Evolutionary conservation across 352 stramenopile genomes (phyloP).

Genomic region (Globisporangium yorkense): DNA sequence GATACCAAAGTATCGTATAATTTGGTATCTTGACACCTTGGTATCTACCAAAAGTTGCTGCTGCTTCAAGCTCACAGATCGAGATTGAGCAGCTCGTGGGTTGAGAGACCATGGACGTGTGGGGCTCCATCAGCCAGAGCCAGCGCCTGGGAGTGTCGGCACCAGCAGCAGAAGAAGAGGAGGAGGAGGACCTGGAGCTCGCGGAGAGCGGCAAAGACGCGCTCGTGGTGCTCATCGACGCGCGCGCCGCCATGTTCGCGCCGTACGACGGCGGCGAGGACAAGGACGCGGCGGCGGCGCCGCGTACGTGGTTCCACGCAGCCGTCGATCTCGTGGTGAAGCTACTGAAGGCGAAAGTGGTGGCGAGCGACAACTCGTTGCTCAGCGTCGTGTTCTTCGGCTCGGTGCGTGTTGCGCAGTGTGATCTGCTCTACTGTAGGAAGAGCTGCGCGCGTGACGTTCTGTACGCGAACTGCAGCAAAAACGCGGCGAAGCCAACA

Average conservation of each 20-base stretch:
- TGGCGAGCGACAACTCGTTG: constrained; percentile 76
- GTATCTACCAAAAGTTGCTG: neutral
- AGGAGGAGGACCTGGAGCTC: constrained; percentile 59
- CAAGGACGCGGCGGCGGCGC: constrained; percentile 10
- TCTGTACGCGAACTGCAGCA: constrained; percentile 20
- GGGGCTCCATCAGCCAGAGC: constrained; percentile 16
- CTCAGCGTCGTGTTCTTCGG: constrained; percentile 76
- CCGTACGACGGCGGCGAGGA: constrained; percentile 18
- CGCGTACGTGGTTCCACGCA: constrained; percentile 67
- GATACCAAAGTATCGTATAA: neutral
- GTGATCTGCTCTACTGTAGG: too few species aligned
- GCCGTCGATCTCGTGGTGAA: constrained; percentile 61
- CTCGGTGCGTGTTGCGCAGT: constrained; percentile 28
- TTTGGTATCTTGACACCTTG: neutral
- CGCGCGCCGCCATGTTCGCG: constrained; percentile 59
- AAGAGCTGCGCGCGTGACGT: too few species aligned
- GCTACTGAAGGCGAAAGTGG: constrained; percentile 71
- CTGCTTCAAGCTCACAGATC: neutral
- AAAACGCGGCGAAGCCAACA: constrained; percentile 50
- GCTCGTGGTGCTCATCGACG: constrained; percentile 74
- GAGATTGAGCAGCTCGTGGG: neutral
- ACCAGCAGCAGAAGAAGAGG: constrained; percentile 13
- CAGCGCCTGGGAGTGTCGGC: neutral
- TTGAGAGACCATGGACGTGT: constrained; percentile 35
- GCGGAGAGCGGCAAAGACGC: constrained; percentile 64